phyloP scores from a whole-genome alignment of 805 yeast genomes.

The Barnettozyma populi region DNA sequence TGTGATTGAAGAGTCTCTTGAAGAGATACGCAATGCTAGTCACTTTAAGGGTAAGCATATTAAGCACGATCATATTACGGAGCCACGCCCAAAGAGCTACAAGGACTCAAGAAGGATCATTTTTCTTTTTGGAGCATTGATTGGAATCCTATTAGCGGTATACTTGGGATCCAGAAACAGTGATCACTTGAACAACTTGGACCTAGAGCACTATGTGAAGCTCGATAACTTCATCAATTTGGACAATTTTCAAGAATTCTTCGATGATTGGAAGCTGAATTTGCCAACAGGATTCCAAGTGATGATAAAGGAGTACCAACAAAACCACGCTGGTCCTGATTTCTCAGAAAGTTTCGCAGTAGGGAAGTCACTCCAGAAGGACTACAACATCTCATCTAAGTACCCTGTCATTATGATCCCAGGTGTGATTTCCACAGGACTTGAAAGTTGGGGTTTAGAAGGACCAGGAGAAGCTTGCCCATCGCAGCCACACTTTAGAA shows the following conservation, averaged over 20 bases:
- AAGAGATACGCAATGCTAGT: constrained; percentile 14
- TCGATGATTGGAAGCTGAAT: constrained; percentile 68
- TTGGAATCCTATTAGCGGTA: constrained; percentile 63
- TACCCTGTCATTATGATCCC: constrained; percentile 91
- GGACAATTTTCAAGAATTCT: constrained; percentile 51
- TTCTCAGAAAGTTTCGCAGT: constrained; percentile 84
- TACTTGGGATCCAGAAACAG: constrained; percentile 50
- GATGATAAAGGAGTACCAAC: constrained; percentile 47
- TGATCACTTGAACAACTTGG: constrained; percentile 24
- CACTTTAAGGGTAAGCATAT: background rate
- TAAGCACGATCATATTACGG: background rate
- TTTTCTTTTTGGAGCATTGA: constrained; percentile 63
- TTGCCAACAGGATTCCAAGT: constrained; percentile 49
- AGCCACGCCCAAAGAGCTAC: constrained; percentile 12
- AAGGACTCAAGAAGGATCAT: constrained; percentile 52
- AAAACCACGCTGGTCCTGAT: constrained; percentile 29
- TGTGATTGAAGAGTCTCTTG: constrained; percentile 15
- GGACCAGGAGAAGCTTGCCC: constrained; percentile 77
- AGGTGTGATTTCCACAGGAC: constrained; percentile 91
- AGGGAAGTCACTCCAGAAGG: constrained; percentile 57
- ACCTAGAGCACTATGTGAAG: constrained; percentile 18
- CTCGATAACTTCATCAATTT: constrained; percentile 19
- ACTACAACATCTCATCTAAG: constrained; percentile 48
- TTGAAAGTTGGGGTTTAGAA: constrained; percentile 86
- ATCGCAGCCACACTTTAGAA: constrained; percentile 77